Base-by-base conservation (phyloP, 2,329 filamentous ascomycete genomes). In the Lachnellula occidentalis region DNA sequence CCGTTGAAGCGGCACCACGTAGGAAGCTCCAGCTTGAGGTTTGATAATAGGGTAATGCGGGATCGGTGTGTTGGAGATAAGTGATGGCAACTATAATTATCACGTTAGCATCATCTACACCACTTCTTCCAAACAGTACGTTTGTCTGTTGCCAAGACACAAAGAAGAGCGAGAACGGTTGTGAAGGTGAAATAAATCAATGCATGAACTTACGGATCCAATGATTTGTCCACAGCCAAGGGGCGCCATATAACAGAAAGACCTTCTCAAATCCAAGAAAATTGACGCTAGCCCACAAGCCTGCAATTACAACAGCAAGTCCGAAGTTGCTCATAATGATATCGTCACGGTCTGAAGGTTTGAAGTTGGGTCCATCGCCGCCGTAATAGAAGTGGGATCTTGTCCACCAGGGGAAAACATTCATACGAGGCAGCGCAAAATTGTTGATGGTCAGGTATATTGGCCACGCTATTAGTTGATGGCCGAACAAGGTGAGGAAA, bases 1-100 rank as follows among this genome's bases (percentile, higher is more conserved):
- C 74, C 2, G 83, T 85, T 17, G 79, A 77, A 12, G 81, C 71
- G 1, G 82, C 81, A 14, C 83, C 83, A 59, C 80, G 77, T 55
- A 80, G 75, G 63, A 79, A 86, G 17, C 77, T 81, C 82, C 82
- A 86, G 45, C 72, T 72, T 27, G 77, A 73, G 31, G 75, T 74
- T 11, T 78, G 76, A 65, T 82, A 86, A 69, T 85, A 79, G n/a
- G 77, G 77, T 17, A 83, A 71, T n/a, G 72, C 69, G 24, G 47
- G 48, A 45, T 87, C 81, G 48, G 82, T 86, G 75, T 89, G 86
- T 70, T 89, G 86, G 15, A 89, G 82, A 70, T 86, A 89, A 43
- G 86, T 88, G 66, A 88, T 88, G 58, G 83, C 83, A n/a, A 89
- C 83, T 82, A 37, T 58, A 27, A 48, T 50, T 50, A 24, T 37